Conservation (phyloP, 768 basidiomycete species). For the Naganishia kalamii region DNA sequence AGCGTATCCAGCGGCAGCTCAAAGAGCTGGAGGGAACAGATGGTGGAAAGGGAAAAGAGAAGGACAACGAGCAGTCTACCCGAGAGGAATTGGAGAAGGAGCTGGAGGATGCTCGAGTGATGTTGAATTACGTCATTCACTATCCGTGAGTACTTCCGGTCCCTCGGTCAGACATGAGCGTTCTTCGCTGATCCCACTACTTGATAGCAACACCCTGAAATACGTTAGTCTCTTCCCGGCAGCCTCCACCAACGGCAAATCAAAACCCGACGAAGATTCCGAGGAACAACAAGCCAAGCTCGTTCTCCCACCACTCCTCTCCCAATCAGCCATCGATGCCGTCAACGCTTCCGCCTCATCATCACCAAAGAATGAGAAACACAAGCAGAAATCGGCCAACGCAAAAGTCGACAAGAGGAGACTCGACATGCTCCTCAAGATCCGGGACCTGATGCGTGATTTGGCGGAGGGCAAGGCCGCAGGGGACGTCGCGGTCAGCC, state of each 20-base stretch:
- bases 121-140: conserved; percentile 75
- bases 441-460: conserved; percentile 24
- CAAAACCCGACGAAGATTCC: conserved; percentile 9
- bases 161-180: not conserved
- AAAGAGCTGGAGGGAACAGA: not conserved
- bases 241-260: conserved; percentile 6
- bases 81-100: conserved; percentile 50
- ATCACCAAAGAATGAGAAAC: not conserved
- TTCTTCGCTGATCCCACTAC: not conserved
- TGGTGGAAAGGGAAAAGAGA: not conserved
- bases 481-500: conserved; percentile 23
- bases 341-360: not conserved
- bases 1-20: conserved; percentile 28
- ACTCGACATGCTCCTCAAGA: conserved; percentile 32
- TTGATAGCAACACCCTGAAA: conserved; percentile 59
- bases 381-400: conserved; percentile 5
- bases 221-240: conserved; percentile 82
- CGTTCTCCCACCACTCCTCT: not conserved
- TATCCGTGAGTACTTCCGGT: conserved; percentile 50
- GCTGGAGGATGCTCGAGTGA: conserved; percentile 65
- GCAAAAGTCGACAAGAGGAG: conserved; percentile 25
- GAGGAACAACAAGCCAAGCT: conserved; percentile 17
- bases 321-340: not conserved
- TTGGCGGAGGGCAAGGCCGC: conserved; percentile 23
- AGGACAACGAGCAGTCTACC: conserved; percentile 41